Evolutionary conservation across 176 grass and related monocot species (phyloP).

Genomic region (Chloris gayana): DNA sequence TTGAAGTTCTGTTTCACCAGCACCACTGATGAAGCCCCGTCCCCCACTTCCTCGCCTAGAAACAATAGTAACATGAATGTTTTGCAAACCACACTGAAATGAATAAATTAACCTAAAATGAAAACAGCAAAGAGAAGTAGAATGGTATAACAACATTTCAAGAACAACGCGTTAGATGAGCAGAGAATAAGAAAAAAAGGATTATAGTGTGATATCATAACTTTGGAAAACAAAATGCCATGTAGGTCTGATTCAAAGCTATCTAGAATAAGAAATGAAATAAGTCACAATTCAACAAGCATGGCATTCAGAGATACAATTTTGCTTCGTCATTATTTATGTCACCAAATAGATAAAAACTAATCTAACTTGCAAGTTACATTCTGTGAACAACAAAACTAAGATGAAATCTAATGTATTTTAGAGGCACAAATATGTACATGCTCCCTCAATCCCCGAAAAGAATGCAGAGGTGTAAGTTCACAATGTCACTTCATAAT

Average conservation of each 20-base stretch:
- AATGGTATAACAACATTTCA: conserved; percentile 17
- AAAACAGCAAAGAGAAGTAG: neutral
- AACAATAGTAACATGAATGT: conserved; percentile 26
- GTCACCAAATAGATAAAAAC: conserved; percentile 6
- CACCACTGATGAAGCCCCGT: conserved; percentile 85
- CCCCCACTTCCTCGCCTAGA: conserved; percentile 94
- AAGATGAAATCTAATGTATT: neutral
- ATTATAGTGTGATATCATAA: conserved; percentile 11
- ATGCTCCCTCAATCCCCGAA: neutral
- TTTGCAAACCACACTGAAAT: neutral
- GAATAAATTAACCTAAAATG: neutral
- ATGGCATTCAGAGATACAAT: neutral
- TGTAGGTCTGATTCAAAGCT: neutral
- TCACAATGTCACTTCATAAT: neutral
- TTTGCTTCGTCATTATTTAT: conserved; percentile 4
- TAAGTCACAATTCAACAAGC: conserved; percentile 19
- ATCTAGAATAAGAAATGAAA: conserved; percentile 13
- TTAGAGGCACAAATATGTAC: neutral
- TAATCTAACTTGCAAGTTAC: neutral
- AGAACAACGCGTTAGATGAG: neutral
- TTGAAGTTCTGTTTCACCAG: conserved; percentile 98
- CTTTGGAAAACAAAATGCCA: neutral
- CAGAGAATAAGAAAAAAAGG: neutral
- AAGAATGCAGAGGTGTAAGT: neutral
- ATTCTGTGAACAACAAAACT: neutral